Conservation (phyloP, 768 basidiomycete species). For the Fomitopsis serialis region DNA sequence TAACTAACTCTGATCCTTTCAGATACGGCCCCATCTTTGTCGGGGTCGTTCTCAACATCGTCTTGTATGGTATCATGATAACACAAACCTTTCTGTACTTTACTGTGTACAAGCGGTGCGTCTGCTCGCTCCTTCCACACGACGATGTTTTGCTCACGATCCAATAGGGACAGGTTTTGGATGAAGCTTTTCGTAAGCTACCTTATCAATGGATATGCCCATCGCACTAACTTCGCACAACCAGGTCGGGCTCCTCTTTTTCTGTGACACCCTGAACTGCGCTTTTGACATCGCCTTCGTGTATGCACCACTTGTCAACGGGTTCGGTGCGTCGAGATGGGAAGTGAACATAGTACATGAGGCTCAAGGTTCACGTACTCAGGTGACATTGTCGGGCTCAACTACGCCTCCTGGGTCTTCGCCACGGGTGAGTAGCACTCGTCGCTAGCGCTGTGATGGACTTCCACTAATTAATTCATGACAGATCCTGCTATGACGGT, state of each 20-base stretch:
- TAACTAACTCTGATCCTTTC: not conserved
- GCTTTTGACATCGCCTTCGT: conserved; percentile 39
- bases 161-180: conserved; percentile 36
- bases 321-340: conserved; percentile 42
- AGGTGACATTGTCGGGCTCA: conserved; percentile 26
- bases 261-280: conserved; percentile 45
- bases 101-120: conserved; percentile 34
- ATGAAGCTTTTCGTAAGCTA: conserved; percentile 40
- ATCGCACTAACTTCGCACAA: not conserved
- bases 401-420: conserved; percentile 32
- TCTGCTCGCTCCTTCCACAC: not conserved
- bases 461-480: not conserved
- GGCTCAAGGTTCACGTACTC: not conserved
- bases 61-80: conserved; percentile 46
- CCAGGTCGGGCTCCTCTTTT: conserved; percentile 38
- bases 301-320: conserved; percentile 40
- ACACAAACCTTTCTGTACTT: conserved; percentile 44
- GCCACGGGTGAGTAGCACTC: conserved; percentile 26
- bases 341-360: too few species aligned
- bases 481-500: conserved; percentile 43
- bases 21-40: conserved; percentile 49
- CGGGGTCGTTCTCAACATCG: conserved; percentile 40
- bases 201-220: not conserved
- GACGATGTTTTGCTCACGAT: not conserved
- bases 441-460: not conserved